Evolutionary conservation across 768 basidiomycete species (phyloP), one percentile per base, ranked within the genome.

Genomic region (Lactarius deliciosus): DNA sequence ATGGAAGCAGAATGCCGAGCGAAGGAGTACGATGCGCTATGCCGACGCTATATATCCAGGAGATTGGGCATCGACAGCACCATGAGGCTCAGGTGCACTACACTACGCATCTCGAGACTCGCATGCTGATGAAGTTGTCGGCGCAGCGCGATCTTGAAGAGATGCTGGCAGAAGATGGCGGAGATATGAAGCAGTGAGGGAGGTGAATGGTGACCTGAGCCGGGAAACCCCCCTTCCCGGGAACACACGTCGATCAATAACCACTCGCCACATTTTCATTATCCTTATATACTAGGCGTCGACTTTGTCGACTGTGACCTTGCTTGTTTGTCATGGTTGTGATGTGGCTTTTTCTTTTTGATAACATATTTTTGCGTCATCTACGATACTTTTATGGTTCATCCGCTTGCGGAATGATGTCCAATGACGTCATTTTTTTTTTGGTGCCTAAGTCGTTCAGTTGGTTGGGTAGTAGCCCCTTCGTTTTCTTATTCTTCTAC

Each of bases 61-160:
- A 69, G 15, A 47, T 41, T 22, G 58, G 55, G 3, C 34, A 16
- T 7, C 61, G 59, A 62, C 62, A 41, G 38, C 58, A 25, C 30
- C 50, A 41, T n/a, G 62, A 64, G 53, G 57, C 61, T 34, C 54
- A 67, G 68, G 61, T 63, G 22, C 41, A 60, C 30, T 38, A 5
- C 15, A 43, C 53, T 8, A 18, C 41, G 15, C 62, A n/a, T 36
- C 30, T 28, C 34, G 54, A 6, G 13, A 57, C 32, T 28, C 32
- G 32, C 13, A 22, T n/a, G 30, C 10, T 28, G 54, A 28, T 36
- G 64, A 64, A n/a, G 36, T 70, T 18, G 60, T 55, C 13, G 57
- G 63, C 8, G 70, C 66, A 61, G 63, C 8, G 70, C 66, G 28
- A 65, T 60, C 25, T 57, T 57, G 61, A 66, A 64, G 60, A 47